These are phyloP conservation scores for Arachis stenosperma DNA, from an alignment of 306 rosid species.

Conservation along the genomic window DNA sequence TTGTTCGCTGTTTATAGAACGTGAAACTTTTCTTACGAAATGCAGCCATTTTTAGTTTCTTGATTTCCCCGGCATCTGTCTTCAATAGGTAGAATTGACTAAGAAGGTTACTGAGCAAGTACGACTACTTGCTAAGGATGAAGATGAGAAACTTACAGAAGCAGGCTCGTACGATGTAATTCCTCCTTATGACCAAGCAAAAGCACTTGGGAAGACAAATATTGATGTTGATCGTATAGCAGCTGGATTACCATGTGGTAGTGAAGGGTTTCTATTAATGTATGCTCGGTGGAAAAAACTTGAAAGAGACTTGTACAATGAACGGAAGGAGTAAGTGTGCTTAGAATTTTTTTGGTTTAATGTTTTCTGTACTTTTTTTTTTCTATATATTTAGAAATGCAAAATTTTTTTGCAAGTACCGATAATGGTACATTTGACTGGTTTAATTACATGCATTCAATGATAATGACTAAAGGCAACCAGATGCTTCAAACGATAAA, in stretches of 20 bases:
- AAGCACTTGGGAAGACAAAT: constrained; percentile 94
- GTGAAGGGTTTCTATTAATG: constrained; percentile 97
- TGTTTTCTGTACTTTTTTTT: constrained; percentile 14
- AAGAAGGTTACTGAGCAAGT: constrained; percentile 98
- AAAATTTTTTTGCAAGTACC: constrained; percentile 26
- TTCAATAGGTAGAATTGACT: constrained; percentile 66
- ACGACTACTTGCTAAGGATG: constrained; percentile 76
- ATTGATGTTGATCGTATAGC: constrained; percentile 93
- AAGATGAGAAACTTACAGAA: constrained; percentile 73
- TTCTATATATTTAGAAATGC: not conserved
- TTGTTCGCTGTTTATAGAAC: not conserved
- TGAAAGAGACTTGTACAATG: constrained; percentile 88
- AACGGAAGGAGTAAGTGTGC: constrained; percentile 88
- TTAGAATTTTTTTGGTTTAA: constrained; percentile 24
- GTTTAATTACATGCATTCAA: constrained; percentile 16
- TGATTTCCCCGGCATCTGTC: constrained; percentile 27
- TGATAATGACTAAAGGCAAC: not conserved
- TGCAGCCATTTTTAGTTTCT: constrained; percentile 23
- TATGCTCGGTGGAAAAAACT: constrained; percentile 98
- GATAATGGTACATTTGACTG: not conserved
- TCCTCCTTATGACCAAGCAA: constrained; percentile 98
- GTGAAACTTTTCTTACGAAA: constrained; percentile 24
- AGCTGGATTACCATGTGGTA: constrained; percentile 97
- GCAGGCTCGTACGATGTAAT: constrained; percentile 67
- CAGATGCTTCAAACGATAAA: not conserved